Evolutionary conservation across 2,329 filamentous ascomycete genomes (phyloP), one percentile per base, ranked within the genome.

Genomic region (Raffaelea arxii): DNA sequence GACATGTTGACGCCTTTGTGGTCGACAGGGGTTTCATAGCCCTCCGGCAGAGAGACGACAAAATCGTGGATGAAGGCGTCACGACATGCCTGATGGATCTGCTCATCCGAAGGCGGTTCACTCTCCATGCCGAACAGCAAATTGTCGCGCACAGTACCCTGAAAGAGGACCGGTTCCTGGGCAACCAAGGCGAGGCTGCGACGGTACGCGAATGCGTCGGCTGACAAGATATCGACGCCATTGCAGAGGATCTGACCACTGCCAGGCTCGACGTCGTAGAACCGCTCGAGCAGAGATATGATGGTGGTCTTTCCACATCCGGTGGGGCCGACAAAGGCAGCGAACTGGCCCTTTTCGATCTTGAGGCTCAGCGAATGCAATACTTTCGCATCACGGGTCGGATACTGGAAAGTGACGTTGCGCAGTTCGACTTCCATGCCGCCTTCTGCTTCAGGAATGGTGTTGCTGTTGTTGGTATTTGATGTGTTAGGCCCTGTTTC

Each of bases 61-160:
- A 87, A 88, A 27, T 85, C 82, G 59, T 84, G 75, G 48, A 86
- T 80, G 27, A 79, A 82, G 9, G 83, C 83, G 2, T 45, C 42
- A n/a, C 22, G 11, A n/a, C 10, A 22, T 4, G 39, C 39, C 39
- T 32, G 10, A 32, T 10, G 10, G 27, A 32, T 16, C 27, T 32
- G 27, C 27, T 9, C 9, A 32, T 32, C 10, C 27, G 9, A 10
- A 10, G 9, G 10, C 27, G 27, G 27, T 32, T 16, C 27, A 9
- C 41, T 41, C 1, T 51, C 47, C 9, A 61, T 53, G 4, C 60
- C 60, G 4, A 62, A 50, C 10, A 60, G 50, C 24, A 63, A 57
- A 44, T 62, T 62, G 25, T 62, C 58, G 9, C 55, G 50, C n/a
- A 62, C 52, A 1, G 67, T 69, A 21, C 74, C 74, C 49, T 70